phyloP scores from a whole-genome alignment of 192 early-diverging fungal species.

The Coemansia sp. region DNA sequence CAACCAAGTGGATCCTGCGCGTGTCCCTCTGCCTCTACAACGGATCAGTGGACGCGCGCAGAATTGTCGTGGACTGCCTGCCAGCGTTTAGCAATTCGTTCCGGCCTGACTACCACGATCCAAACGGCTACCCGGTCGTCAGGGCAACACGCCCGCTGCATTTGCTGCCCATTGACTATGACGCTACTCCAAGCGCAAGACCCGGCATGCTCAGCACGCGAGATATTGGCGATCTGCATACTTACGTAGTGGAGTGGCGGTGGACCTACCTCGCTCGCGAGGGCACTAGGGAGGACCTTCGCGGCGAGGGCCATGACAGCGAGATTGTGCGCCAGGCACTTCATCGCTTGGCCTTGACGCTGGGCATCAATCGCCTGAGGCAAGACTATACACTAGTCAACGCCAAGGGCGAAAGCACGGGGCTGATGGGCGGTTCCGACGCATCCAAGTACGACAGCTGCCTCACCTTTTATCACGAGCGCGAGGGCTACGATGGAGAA shows the following conservation, averaged over 20 bases:
- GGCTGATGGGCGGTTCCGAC: conserved; percentile 30
- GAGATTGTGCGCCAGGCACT: conserved; percentile 55
- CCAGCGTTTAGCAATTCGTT: conserved; percentile 37
- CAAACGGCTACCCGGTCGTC: conserved; percentile 30
- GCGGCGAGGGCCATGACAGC: conserved; percentile 48
- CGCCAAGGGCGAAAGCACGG: conserved; percentile 54
- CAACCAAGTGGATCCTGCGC: conserved; percentile 48
- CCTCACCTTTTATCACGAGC: conserved; percentile 54
- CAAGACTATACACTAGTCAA: conserved; percentile 56
- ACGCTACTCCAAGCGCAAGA: conserved; percentile 12
- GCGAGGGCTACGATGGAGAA: conserved; percentile 50
- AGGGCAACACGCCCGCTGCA: conserved; percentile 50
- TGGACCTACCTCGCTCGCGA: conserved; percentile 57
- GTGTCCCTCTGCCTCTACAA: conserved; percentile 51
- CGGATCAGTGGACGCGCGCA: conserved; percentile 42
- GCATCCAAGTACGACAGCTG: conserved; percentile 47
- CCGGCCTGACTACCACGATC: conserved; percentile 28
- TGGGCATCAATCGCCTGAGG: conserved; percentile 33
- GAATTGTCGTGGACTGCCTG: conserved; percentile 48
- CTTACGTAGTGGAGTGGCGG: conserved; percentile 56
- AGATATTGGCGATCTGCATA: conserved; percentile 54
- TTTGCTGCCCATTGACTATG: conserved; percentile 46
- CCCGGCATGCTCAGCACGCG: conserved; percentile 41
- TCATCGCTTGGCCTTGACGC: conserved; percentile 45
- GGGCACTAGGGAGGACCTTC: conserved; percentile 40